These are phyloP conservation scores for Paraconiothyrium sp. DNA, from an alignment of 2,329 filamentous ascomycete genomes.

Conservation along the genomic window DNA sequence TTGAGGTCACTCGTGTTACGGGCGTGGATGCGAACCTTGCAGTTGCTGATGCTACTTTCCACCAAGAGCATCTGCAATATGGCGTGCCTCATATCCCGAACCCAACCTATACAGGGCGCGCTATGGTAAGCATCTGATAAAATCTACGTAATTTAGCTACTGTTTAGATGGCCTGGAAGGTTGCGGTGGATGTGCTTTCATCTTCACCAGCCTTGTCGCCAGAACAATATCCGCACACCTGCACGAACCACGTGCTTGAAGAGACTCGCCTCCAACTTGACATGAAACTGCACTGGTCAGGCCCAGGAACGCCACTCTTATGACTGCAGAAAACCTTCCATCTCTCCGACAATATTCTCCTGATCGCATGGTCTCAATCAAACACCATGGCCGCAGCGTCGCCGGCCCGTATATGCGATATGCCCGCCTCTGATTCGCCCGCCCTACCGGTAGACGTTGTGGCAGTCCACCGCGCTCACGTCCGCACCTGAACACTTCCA, in stretches of 20 bases:
- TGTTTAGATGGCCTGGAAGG: not conserved
- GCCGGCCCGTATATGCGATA: slow-evolving; percentile 38
- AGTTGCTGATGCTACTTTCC: slow-evolving; percentile 8
- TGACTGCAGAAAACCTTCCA: not conserved
- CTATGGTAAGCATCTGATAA: slow-evolving; percentile 1
- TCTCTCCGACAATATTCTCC: slow-evolving; percentile 13
- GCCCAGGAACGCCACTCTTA: not conserved
- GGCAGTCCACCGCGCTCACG: slow-evolving; percentile 22
- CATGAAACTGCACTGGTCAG: slow-evolving; percentile 10
- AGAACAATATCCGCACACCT: not conserved
- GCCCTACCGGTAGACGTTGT: slow-evolving; percentile 30
- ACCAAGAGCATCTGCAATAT: not conserved
- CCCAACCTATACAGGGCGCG: slow-evolving; percentile 5
- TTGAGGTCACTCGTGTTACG: not conserved
- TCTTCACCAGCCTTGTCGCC: not conserved
- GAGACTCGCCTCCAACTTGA: slow-evolving; percentile 6
- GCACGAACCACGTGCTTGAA: not conserved
- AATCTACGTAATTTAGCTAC: not conserved
- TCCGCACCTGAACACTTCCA: slow-evolving; percentile 27
- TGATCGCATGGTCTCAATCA: slow-evolving; percentile 28
- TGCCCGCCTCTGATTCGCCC: slow-evolving; percentile 29
- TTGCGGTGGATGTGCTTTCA: slow-evolving; percentile 8
- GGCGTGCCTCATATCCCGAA: slow-evolving; percentile 10
- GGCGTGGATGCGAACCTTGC: not conserved
- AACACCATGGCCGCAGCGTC: slow-evolving; percentile 25